These are phyloP conservation scores for Periglandula ipomoeae DNA, from an alignment of 2,329 filamentous ascomycete genomes.

Conservation along the genomic window DNA sequence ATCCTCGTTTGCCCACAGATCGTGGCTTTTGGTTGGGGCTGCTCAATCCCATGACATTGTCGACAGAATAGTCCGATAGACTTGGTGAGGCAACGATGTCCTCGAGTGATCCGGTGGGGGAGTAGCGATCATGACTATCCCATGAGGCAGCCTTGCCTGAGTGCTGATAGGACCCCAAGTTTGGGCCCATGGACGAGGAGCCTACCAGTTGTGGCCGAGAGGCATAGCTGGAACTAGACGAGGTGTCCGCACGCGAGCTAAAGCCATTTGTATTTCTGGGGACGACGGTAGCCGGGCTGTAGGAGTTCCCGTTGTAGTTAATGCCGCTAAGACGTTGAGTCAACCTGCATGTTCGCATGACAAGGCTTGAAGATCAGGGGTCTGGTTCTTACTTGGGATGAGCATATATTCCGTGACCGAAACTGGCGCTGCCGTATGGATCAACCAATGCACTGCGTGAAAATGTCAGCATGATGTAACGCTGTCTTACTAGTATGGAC, in stretches of 20 bases:
- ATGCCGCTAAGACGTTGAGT: conserved; percentile 31
- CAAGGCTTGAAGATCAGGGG: neutral
- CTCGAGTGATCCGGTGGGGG: conserved; percentile 48
- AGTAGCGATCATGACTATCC: conserved; percentile 41
- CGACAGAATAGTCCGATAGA: conserved; percentile 51
- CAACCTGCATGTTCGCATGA: conserved; percentile 14
- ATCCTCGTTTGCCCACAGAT: conserved; percentile 36
- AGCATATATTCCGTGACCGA: conserved; percentile 27
- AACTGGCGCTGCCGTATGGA: conserved; percentile 21
- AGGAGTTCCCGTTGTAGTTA: conserved; percentile 29
- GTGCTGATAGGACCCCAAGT: conserved; percentile 30
- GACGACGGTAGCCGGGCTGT: conserved; percentile 16
- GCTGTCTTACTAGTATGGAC: conserved; percentile 11
- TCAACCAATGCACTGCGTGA: conserved; percentile 22
- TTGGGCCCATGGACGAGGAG: conserved; percentile 20
- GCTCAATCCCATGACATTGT: conserved; percentile 35
- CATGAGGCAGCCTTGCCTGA: conserved; percentile 15
- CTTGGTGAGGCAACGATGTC: conserved; percentile 49
- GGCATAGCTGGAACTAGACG: conserved; percentile 30
- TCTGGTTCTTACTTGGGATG: conserved; percentile 28
- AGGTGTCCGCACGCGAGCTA: conserved; percentile 28
- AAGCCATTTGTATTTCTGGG: conserved; percentile 22
- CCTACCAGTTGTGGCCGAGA: conserved; percentile 32
- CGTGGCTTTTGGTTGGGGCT: conserved; percentile 35
- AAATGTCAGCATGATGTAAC: conserved; percentile 8